Evolutionary conservation across 306 rosid genomes (phyloP), one percentile per base, ranked within the genome.

Genomic region (Quercus dentata): DNA sequence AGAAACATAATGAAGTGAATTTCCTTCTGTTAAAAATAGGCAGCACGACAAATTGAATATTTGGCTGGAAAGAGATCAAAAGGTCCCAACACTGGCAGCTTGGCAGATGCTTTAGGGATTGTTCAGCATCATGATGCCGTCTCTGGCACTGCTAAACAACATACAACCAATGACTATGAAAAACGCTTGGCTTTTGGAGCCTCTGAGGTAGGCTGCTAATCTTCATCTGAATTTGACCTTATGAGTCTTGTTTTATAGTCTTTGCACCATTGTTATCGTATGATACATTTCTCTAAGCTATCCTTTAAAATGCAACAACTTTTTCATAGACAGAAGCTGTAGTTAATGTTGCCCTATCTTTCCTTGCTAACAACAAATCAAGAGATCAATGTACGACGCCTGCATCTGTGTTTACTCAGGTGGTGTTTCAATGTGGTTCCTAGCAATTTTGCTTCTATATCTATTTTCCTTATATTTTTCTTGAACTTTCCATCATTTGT

Each of bases 101-200:
- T 94, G 1, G 98, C 87, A 57, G 97, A 92, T 80, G 97, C 97
- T 79, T 86, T 94, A 62, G 98, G 97, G 80, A 85, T 87, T 73
- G 89, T 84, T 30, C 98, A 94, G 77, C 98, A 92, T 78, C 98
- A 94, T 44, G 98, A 92, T 89, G 98, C 97, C 55, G 88, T 86
- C 73, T 64, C 84, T 14, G 98, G 98, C 67, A 94, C 98, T 35
- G 97, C 98, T 68, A 85, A 88, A 74, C 97, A 94, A 38, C 94
- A 89, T 78, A 91, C 97, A 44, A 94, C 98, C 38, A 23, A 94
- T 82, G 98, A 94, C 87, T 94, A 92, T 6, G 93, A 80, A 71
- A 91, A 92, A 83, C 93, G 98, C 56, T 79, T 92, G 21, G 90
- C 90, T 74, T 78, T 85, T 19, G 98, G 98, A 78, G 89, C 87